These are phyloP conservation scores for Penicillium coffeae DNA, from an alignment of 495 filamentous ascomycete genomes.

Conservation along the genomic window DNA sequence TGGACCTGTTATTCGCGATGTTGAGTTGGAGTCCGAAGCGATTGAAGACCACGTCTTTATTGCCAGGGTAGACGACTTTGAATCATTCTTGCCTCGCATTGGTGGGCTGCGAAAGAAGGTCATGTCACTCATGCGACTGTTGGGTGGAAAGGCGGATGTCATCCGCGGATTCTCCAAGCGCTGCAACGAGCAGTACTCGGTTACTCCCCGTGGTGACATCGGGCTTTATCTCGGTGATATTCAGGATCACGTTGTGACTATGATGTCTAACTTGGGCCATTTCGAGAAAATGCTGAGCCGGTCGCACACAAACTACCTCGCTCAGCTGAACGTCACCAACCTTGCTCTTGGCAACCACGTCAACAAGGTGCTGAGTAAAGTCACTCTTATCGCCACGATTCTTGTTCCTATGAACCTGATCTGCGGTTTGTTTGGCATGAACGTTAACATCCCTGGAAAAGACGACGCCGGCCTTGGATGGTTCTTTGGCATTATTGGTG, in stretches of 20 bases:
- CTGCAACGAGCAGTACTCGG: slow-evolving; percentile 93
- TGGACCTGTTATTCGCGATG: slow-evolving; percentile 77
- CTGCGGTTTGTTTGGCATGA: slow-evolving; percentile 96
- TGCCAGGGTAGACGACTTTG: slow-evolving; percentile 82
- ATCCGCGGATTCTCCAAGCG: slow-evolving; percentile 96
- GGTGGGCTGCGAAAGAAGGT: slow-evolving; percentile 90
- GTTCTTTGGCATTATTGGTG: slow-evolving; percentile 78
- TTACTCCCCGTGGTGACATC: slow-evolving; percentile 92
- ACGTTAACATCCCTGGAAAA: slow-evolving; percentile 75
- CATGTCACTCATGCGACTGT: slow-evolving; percentile 85
- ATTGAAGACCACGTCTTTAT: slow-evolving; percentile 96
- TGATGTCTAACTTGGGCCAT: slow-evolving; percentile 93
- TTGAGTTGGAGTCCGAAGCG: slow-evolving; percentile 82
- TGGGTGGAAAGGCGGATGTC: slow-evolving; percentile 96
- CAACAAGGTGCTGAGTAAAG: slow-evolving; percentile 84
- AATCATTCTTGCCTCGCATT: slow-evolving; percentile 78
- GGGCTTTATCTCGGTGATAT: slow-evolving; percentile 95
- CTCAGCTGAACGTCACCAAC: slow-evolving; percentile 88
- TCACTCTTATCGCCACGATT: slow-evolving; percentile 92
- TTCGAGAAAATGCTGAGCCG: slow-evolving; percentile 97
- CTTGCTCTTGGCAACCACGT: slow-evolving; percentile 75
- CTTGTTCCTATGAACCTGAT: slow-evolving; percentile 96
- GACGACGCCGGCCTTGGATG: slow-evolving; percentile 54
- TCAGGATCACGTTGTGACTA: slow-evolving; percentile 97
- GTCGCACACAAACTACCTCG: slow-evolving; percentile 93